A percentile compares a stretch with the other conserved stretches of the same genome.
Evolutionary conservation across 768 basidiomycete genomes (phyloP).

Genomic region (Chlorophyllum brunneum): DNA sequence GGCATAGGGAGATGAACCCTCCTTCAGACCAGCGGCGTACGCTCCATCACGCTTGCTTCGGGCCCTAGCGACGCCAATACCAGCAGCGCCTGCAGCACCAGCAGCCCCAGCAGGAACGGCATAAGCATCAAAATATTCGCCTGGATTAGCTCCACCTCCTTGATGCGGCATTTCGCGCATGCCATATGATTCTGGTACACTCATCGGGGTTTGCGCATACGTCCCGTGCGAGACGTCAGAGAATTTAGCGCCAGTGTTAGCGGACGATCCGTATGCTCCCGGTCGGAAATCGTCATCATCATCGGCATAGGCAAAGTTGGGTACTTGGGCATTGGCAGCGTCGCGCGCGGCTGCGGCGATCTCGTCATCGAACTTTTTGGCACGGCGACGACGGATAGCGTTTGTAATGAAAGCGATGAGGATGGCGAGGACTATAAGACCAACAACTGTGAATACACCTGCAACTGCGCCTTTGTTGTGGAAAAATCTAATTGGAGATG

Average conservation of each 20-base stretch:
- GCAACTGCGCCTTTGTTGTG: constrained; percentile 69
- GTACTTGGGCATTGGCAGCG: constrained; percentile 45
- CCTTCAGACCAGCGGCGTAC: constrained; percentile 30
- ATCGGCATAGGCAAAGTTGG: constrained; percentile 50
- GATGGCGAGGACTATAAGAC: constrained; percentile 52
- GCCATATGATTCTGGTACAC: constrained; percentile 38
- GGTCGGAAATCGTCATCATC: constrained; percentile 39
- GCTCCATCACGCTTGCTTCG: constrained; percentile 29
- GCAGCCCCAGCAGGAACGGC: constrained; percentile 4
- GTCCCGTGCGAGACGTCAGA: constrained; percentile 60
- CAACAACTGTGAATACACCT: constrained; percentile 68
- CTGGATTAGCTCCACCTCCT: constrained; percentile 17
- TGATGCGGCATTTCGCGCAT: constrained; percentile 39
- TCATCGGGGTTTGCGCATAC: constrained; percentile 43
- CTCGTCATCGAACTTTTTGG: constrained; percentile 65
- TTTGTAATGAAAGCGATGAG: constrained; percentile 47
- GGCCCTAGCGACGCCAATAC: constrained; percentile 39
- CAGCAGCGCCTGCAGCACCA: constrained; percentile 26
- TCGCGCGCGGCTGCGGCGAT: constrained; percentile 68
- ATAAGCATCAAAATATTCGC: constrained; percentile 29
- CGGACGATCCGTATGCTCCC: constrained; percentile 21
- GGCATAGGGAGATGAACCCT: constrained; percentile 35
- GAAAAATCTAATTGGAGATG: constrained; percentile 50
- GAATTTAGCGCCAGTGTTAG: constrained; percentile 21
- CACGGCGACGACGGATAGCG: constrained; percentile 58